Evolutionary conservation across 2,329 filamentous ascomycete species (phyloP).

Genomic region (Berkeleyomyces basicola): DNA sequence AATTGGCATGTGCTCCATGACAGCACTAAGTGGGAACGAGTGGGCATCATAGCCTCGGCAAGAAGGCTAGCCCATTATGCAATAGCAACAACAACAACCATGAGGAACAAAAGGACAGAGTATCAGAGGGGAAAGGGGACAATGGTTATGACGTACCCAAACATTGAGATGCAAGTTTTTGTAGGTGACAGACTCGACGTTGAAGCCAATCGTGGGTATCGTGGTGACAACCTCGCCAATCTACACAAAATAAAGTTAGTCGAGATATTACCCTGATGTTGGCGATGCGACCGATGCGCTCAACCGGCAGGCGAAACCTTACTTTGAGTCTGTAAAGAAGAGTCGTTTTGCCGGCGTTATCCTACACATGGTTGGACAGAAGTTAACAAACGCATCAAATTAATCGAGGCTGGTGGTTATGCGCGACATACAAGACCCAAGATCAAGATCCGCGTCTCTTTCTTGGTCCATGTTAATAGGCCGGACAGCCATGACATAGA

Average conservation of each 20-base stretch:
- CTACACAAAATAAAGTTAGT: slow-evolving; percentile 27
- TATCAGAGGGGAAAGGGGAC: neutral
- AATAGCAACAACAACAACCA: neutral
- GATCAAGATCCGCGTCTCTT: slow-evolving; percentile 94
- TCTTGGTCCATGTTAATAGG: slow-evolving; percentile 68
- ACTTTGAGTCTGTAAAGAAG: slow-evolving; percentile 93
- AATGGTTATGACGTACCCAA: slow-evolving; percentile 47
- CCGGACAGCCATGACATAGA: slow-evolving; percentile 52
- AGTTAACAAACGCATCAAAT: slow-evolving; percentile 1
- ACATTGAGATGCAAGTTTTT: slow-evolving; percentile 98
- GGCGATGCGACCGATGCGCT: slow-evolving; percentile 4
- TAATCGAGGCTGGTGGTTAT: neutral
- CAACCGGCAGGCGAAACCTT: slow-evolving; percentile 10
- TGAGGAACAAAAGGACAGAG: neutral
- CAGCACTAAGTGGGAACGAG: neutral
- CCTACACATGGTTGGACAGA: slow-evolving; percentile 33
- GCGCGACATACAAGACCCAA: slow-evolving; percentile 59
- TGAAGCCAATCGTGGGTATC: slow-evolving; percentile 98
- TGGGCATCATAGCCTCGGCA: neutral
- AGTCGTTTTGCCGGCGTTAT: slow-evolving; percentile 97
- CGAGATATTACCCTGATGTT: neutral
- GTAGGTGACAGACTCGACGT: slow-evolving; percentile 96
- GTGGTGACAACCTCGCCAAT: slow-evolving; percentile 98
- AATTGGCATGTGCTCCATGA: neutral
- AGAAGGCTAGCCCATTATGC: neutral